Percentiles rank a stretch among this genome's conserved stretches.
Evolutionary conservation across 495 filamentous ascomycete species (phyloP).

Genomic region (Usnea hakonensis): DNA sequence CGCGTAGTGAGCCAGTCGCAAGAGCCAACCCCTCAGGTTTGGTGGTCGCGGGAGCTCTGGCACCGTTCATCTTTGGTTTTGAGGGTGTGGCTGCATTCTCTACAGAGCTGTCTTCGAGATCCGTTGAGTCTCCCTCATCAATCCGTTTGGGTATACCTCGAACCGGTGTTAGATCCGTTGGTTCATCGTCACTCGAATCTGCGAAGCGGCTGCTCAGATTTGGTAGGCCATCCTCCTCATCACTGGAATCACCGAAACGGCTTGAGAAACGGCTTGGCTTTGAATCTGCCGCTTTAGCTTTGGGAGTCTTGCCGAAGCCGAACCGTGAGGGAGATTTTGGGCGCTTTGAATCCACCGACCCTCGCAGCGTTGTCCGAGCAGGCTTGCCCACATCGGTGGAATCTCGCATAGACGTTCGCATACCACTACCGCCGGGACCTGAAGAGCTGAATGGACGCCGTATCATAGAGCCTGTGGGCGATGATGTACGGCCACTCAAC

Average conservation of each 20-base stretch:
- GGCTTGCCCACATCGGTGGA: constrained; percentile 22
- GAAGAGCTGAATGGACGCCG: constrained; percentile 23
- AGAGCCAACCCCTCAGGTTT: constrained; percentile 24
- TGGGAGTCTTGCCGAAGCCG: constrained; percentile 40
- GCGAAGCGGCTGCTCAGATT: constrained; percentile 63
- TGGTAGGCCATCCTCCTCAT: constrained; percentile 50
- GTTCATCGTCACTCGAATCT: constrained; percentile 70
- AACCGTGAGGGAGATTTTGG: constrained; percentile 40
- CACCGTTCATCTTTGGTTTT: constrained; percentile 18
- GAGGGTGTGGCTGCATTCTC: constrained; percentile 28
- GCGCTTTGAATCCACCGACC: constrained; percentile 24
- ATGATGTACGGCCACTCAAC: constrained; percentile 28
- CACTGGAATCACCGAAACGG: constrained; percentile 64
- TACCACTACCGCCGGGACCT: constrained; percentile 25
- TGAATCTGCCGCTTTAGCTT: constrained; percentile 30
- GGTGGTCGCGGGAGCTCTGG: constrained; percentile 11
- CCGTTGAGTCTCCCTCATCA: constrained; percentile 58
- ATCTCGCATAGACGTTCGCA: constrained; percentile 46
- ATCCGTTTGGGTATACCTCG: constrained; percentile 55
- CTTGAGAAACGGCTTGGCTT: constrained; percentile 34
- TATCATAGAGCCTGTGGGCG: constrained; percentile 25
- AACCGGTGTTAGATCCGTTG: constrained; percentile 44
- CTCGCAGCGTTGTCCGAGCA: constrained; percentile 22
- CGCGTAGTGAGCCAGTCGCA: constrained; percentile 21
- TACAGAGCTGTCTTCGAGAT: constrained; percentile 57